phyloP scores from a whole-genome alignment of 768 basidiomycete genomes.

The Rubroboletus satanas region DNA sequence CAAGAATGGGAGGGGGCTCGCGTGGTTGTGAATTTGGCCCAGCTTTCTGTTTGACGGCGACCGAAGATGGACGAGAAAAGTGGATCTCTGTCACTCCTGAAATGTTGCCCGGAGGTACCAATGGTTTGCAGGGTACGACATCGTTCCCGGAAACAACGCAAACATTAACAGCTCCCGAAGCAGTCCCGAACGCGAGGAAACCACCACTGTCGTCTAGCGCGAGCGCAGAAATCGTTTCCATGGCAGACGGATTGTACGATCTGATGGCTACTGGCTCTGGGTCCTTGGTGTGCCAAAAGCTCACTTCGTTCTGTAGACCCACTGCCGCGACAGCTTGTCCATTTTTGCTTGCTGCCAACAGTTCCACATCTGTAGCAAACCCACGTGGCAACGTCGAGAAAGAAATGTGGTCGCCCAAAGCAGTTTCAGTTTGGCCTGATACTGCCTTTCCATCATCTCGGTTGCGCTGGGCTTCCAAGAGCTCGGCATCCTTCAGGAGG shows the following conservation, averaged over 20 bases:
- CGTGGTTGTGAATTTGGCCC: conserved; percentile 11
- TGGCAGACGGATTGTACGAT: conserved; percentile 42
- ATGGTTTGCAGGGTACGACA: conserved; percentile 37
- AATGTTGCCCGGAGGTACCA: conserved; percentile 41
- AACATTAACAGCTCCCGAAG: conserved; percentile 57
- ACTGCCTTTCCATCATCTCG: conserved; percentile 44
- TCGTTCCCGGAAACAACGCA: conserved; percentile 51
- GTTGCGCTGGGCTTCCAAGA: conserved; percentile 80
- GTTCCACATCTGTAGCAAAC: conserved; percentile 78
- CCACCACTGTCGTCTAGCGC: conserved; percentile 58
- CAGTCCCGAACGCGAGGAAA: conserved; percentile 70
- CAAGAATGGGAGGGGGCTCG: conserved; percentile 35
- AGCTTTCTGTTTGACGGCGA: conserved; percentile 14
- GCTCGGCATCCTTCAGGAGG: conserved; percentile 86
- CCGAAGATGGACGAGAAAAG: conserved; percentile 32
- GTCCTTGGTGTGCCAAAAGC: conserved; percentile 57
- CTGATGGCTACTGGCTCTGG: conserved; percentile 42
- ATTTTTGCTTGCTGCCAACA: conserved; percentile 67
- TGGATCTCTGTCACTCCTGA: conserved; percentile 52
- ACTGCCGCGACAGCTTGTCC: conserved; percentile 66
- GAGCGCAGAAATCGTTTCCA: conserved; percentile 54
- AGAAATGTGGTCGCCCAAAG: conserved; percentile 43
- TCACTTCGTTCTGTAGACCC: conserved; percentile 74
- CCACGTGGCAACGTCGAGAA: conserved; percentile 78
- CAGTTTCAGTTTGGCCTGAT: conserved; percentile 20